Evolutionary conservation across 2,329 filamentous ascomycete species (phyloP).

Genomic region (Phialophora chinensis): DNA sequence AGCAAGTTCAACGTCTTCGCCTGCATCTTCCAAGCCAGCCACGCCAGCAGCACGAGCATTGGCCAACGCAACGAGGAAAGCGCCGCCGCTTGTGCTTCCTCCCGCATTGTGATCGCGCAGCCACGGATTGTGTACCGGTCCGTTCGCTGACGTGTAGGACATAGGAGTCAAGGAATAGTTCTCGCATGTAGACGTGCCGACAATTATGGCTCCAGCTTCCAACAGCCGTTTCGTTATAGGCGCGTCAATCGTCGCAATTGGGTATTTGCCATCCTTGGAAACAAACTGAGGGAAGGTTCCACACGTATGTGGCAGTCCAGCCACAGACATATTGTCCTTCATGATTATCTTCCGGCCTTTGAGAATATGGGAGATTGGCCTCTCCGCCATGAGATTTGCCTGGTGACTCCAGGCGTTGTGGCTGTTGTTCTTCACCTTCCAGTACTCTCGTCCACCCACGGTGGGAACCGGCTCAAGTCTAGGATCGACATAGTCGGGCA

Average conservation of each 20-base stretch:
- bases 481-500: constrained; percentile 49
- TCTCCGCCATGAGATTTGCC: constrained; percentile 42
- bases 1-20: constrained; percentile 45
- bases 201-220: constrained; percentile 45
- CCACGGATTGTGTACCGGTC: constrained; percentile 48
- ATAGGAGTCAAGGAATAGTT: constrained; percentile 48
- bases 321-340: constrained; percentile 49
- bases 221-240: constrained; percentile 46
- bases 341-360: constrained; percentile 44
- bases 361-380: constrained; percentile 40
- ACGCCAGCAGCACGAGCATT: constrained; percentile 31
- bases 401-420: constrained; percentile 54
- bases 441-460: constrained; percentile 34
- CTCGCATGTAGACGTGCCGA: constrained; percentile 48
- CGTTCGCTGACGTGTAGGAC: constrained; percentile 47
- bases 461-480: constrained; percentile 42
- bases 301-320: constrained; percentile 46
- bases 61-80: constrained; percentile 43
- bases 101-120: constrained; percentile 44
- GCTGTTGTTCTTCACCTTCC: constrained; percentile 45
- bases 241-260: constrained; percentile 46
- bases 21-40: constrained; percentile 36
- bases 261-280: constrained; percentile 41
- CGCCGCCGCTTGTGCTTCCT: constrained; percentile 48
- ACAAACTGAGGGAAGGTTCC: constrained; percentile 45